Evolutionary conservation across 2,329 filamentous ascomycete species (phyloP).

Genomic region (Alternaria brassicae): DNA sequence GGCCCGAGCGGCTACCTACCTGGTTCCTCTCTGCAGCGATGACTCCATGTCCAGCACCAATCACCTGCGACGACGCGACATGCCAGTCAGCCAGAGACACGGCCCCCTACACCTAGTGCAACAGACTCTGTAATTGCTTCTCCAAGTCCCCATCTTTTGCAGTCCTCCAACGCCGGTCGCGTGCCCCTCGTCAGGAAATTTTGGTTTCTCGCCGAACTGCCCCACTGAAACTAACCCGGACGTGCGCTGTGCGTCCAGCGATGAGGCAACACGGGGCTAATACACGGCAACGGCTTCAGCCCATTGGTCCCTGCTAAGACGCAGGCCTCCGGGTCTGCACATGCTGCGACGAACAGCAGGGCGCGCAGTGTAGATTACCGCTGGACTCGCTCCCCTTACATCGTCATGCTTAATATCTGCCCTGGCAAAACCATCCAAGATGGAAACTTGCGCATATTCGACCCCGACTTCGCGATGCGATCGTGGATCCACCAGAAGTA

Average conservation of each 20-base stretch:
- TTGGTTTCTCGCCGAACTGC: conserved; percentile 28
- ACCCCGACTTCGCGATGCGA: conserved; percentile 6
- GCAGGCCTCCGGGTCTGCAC: conserved; percentile 31
- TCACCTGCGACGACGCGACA: conserved; percentile 17
- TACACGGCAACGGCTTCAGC: conserved; percentile 22
- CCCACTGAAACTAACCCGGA: conserved; percentile 44
- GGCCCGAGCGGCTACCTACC: conserved; percentile 20
- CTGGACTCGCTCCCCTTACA: conserved; percentile 13
- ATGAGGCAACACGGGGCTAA: conserved; percentile 42
- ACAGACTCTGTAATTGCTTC: conserved; percentile 3
- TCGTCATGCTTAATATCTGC: conserved; percentile 33
- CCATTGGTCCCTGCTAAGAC: conserved; percentile 40
- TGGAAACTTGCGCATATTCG: conserved; percentile 2
- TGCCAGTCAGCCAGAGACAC: conserved; percentile 14
- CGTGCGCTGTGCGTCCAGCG: conserved; percentile 32
- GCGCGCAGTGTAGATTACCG: conserved; percentile 32
- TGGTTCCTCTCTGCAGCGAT: conserved; percentile 26
- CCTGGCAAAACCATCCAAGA: conserved; percentile 9
- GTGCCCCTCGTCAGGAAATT: conserved; percentile 32
- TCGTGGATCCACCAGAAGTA: conserved; percentile 22
- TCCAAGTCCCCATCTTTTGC: conserved; percentile 2
- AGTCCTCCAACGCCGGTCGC: conserved; percentile 24
- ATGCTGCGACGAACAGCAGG: conserved; percentile 33
- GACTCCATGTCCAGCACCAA: conserved; percentile 30
- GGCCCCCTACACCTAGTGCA: conserved; percentile 2